Base-by-base conservation (phyloP, 805 yeast genomes). In the Jamesozyma jinghongensis region DNA sequence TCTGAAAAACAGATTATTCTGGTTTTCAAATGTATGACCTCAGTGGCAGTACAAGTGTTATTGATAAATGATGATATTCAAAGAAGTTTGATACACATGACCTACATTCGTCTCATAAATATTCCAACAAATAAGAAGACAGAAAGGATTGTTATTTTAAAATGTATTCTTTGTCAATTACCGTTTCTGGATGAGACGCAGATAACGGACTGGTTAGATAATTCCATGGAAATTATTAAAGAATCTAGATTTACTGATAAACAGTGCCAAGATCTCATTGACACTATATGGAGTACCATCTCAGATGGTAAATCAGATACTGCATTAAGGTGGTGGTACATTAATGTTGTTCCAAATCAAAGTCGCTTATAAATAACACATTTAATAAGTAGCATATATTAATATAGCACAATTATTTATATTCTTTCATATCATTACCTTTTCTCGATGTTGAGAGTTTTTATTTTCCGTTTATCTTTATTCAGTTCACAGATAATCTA, bases 281-380 rank as follows among this genome's bases (percentile, higher is more conserved):
- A 46, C 2, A 35, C 39, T 2, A 34, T 58, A 1, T 58, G 63
- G 62, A 40, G 47, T 4, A 42, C 50, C 1, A 35, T 56, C 13
- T 47, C 56, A 4, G 20, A 22, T 12, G 36, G 45, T 13, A 47
- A 42, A 18, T 48, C 51, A 7, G 52, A 51, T 11, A 20, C 27
- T 13, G 55, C 57, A 1, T 37, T 58, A 7, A 43, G 46, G 20
- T 59, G 63, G 63, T 59, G 63, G 61, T 58, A 57, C 34, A 41
- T 40, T 14, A 38, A 40, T 3, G 32, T 48, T 7, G 39, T 40
- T 13, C 42, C 49, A 4, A 11, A 17, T 4, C 13, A 37, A 29
- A 34, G 46, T 11, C 31, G 27, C 12, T 36, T 49, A 7, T 44
- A 34, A 34, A 17, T n/a, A 19, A 22, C 16, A 32, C 34, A 28